Evolutionary conservation across 2,329 filamentous ascomycete species (phyloP), one percentile per base, ranked within the genome.

Genomic region (Diaporthe sp.): DNA sequence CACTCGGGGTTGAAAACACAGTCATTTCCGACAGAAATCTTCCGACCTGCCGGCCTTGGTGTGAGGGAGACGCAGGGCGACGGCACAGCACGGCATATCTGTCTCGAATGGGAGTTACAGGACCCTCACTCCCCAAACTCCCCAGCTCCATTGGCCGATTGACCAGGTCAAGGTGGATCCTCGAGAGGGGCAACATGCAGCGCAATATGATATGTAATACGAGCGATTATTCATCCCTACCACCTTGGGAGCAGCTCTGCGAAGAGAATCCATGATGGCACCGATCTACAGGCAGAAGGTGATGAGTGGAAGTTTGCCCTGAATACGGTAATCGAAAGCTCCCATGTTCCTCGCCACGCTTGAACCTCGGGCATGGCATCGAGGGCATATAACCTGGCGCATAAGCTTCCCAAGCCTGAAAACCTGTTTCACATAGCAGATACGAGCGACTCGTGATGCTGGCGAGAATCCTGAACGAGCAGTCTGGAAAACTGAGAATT

Each of bases 71-170:
- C 28, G 63, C 63, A 67, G 61, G 61, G 3, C 25, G 61, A 25
- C 17, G 61, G 61, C 61, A n/a, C 61, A 67, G 61, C 42, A 31
- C 42, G 61, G 61, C 61, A 67, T 12, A 49, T 28, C 34, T 25
- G 42, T 34, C 42, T 49, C 20, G 20, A 49, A 49, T n/a, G 42
- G 61, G 42, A 34, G 9, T 67, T 37, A 22, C 42, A n/a, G 17
- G 61, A n/a, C 42, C 28, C 17, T 31, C 42, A 15, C 9, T 20
- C 42, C 61, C 58, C 12, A 15, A 28, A 15, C 22, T 55, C 17
- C 61, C 28, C 25, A 34, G 28, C 25, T n/a, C n/a, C 63, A 67
- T 37, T 67, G 44, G 63, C 20, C 44, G 6, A 9, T n/a, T 67
- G 20, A 28, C 37, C 12, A 37, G 28, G 44, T 9, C 22, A 6